phyloP scores from a whole-genome alignment of 495 filamentous ascomycete species.

The Gamarada debralockiae region DNA sequence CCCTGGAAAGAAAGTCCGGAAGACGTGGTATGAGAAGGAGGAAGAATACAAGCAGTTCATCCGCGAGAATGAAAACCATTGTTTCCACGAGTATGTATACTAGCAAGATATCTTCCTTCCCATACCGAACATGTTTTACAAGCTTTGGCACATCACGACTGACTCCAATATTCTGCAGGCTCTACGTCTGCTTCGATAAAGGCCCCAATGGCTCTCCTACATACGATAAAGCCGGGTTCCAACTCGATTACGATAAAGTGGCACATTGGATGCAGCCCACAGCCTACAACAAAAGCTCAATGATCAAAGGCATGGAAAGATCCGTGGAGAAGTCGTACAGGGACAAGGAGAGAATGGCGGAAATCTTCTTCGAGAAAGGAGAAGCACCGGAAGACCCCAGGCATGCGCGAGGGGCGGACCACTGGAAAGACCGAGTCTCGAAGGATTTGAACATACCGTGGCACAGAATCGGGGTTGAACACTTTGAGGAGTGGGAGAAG shows the following conservation, averaged over 20 bases:
- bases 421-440: slow-evolving; percentile 30
- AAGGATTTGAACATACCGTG: slow-evolving; percentile 31
- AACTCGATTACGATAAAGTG: slow-evolving; percentile 29
- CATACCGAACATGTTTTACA: slow-evolving; percentile 23
- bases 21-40: slow-evolving; percentile 1
- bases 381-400: not conserved
- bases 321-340: not conserved
- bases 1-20: slow-evolving; percentile 13
- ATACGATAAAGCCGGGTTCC: slow-evolving; percentile 31
- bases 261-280: slow-evolving; percentile 20
- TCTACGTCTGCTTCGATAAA: too few relatives aligned
- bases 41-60: slow-evolving; percentile 10
- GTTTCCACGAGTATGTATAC: slow-evolving; percentile 8
- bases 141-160: too few relatives aligned
- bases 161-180: too few relatives aligned
- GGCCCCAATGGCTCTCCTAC: slow-evolving; percentile 26
- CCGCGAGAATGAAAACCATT: not conserved
- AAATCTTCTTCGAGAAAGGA: slow-evolving; percentile 11
- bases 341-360: slow-evolving; percentile 1
- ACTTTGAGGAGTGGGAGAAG: slow-evolving; percentile 28
- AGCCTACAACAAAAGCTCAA: slow-evolving; percentile 9
- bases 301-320: slow-evolving; percentile 17
- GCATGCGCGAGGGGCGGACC: not conserved
- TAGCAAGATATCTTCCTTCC: slow-evolving; percentile 12
- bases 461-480: slow-evolving; percentile 27